Base-by-base conservation (phyloP, 2,329 filamentous ascomycete species). In the Exserohilum rostratum region DNA sequence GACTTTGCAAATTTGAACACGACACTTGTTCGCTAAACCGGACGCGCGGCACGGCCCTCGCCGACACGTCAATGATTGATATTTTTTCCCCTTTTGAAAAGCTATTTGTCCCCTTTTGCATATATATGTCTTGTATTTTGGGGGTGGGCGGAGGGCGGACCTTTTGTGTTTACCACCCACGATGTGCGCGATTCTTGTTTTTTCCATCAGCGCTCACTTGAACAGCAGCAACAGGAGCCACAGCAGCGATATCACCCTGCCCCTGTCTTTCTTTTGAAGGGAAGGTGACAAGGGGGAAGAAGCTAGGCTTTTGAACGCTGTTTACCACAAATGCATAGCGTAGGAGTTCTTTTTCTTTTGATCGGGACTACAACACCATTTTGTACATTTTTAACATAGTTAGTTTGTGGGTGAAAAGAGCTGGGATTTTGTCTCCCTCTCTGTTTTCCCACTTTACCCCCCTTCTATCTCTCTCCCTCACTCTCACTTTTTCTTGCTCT, bases 261-360 rank as follows among this genome's bases (percentile, higher is more conserved):
- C 22, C 39, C 39, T 42, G 9, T 10, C 11, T 11, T 30, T 9
- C 17, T 27, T 17, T 42, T 29, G 18, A 17, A 45, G 43, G 33
- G 18, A 35, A 35, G 43, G 44, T 22, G 13, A n/a, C n/a, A n/a
- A n/a, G n/a, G n/a, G n/a, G n/a, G n/a, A n/a, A n/a, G n/a, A n/a
- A n/a, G n/a, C n/a, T 25, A 5, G 22, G 31, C 46, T 43, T 37
- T 50, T 29, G 39, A 44, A 42, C 46, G 50, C 58, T 62, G 59
- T n/a, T n/a, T 66, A 66, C 55, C 64, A 61, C 57, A 58, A 58
- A 54, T 66, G 68, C 67, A 72, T 72, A 72, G 69, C 69, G 69
- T 45, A 64, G 69, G 69, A 65, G 69, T 72, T 69, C 57, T 38
- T 34, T 18, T 18, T 29, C 31, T 5, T 35, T 35, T 20, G 12